These are phyloP conservation scores for Candida alai DNA, from an alignment of 805 yeast genomes.

Conservation along the genomic window DNA sequence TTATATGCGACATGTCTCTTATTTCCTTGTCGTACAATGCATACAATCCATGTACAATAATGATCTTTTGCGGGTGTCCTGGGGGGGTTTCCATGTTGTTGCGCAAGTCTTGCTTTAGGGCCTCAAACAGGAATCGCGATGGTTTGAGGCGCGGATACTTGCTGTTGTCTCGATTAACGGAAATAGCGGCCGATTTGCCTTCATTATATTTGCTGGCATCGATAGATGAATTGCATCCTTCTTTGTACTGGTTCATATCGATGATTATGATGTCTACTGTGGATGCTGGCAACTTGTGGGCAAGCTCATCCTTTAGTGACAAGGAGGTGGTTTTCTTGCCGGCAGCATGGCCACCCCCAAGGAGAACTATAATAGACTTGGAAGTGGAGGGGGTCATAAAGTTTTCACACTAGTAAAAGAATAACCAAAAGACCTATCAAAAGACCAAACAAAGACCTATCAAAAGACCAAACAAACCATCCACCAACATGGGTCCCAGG, in stretches of 20 bases:
- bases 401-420: constrained; percentile 1
- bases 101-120: constrained; percentile 17
- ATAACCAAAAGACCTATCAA: no score
- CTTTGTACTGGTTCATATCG: constrained; percentile 42
- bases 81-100: constrained; percentile 11
- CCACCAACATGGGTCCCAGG: no score
- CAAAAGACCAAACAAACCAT: no score
- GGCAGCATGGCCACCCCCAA: constrained; percentile 63
- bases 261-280: constrained; percentile 27
- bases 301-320: constrained; percentile 30
- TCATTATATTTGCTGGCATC: constrained; percentile 20
- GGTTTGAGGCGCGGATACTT: constrained; percentile 30
- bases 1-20: constrained; percentile 54
- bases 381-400: constrained; percentile 3
- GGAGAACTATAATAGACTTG: constrained; percentile 35
- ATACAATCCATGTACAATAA: constrained; percentile 71
- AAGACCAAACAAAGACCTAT: no score
- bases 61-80: constrained; percentile 24
- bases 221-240: constrained; percentile 15
- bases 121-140: constrained; percentile 37
- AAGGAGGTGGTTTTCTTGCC: constrained; percentile 45
- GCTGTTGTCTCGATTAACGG: constrained; percentile 20
- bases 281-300: constrained; percentile 10
- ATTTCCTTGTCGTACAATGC: constrained; percentile 65
- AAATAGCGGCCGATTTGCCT: constrained; percentile 24